Percentiles rank a stretch among this genome's conserved stretches.
Evolutionary conservation across 2,329 filamentous ascomycete genomes (phyloP).

Genomic region (Aspergillus sojae): DNA sequence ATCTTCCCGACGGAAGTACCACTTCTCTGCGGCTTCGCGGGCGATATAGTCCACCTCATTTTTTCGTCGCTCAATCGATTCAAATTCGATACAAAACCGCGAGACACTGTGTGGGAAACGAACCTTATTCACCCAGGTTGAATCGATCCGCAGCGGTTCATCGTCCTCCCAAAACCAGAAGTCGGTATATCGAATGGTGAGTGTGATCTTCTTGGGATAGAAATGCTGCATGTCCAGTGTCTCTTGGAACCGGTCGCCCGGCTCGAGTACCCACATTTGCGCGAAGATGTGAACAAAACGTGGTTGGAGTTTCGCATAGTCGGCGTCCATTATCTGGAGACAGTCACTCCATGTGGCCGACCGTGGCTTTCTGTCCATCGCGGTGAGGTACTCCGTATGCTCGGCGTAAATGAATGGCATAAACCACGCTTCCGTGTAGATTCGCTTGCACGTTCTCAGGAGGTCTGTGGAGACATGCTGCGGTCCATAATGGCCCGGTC

Average conservation of each 20-base stretch:
- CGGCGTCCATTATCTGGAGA: constrained; percentile 22
- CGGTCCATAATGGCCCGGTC: constrained; percentile 46
- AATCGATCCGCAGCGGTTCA: constrained; percentile 37
- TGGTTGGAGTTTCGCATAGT: constrained; percentile 32
- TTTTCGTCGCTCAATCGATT: constrained; percentile 52
- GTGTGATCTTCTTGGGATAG: constrained; percentile 39
- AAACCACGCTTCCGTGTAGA: constrained; percentile 49
- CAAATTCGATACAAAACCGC: constrained; percentile 51
- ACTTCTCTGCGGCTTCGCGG: constrained; percentile 36
- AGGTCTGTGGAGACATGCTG: constrained; percentile 42
- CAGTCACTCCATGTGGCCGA: background rate
- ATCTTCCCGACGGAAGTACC: constrained; percentile 41
- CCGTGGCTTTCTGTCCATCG: constrained; percentile 33
- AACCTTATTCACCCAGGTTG: constrained; percentile 34
- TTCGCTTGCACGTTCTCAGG: constrained; percentile 46
- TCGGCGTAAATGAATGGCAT: constrained; percentile 45
- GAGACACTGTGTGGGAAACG: constrained; percentile 38
- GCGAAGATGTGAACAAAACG: constrained; percentile 45
- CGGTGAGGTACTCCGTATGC: constrained; percentile 45
- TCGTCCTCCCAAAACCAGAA: constrained; percentile 52
- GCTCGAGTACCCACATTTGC: constrained; percentile 46
- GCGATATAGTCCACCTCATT: constrained; percentile 51
- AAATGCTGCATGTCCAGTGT: constrained; percentile 36
- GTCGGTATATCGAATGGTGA: constrained; percentile 55
- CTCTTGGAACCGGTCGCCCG: constrained; percentile 21